Evolutionary conservation across 768 basidiomycete genomes (phyloP).

Genomic region (Neoboletus magnificus): DNA sequence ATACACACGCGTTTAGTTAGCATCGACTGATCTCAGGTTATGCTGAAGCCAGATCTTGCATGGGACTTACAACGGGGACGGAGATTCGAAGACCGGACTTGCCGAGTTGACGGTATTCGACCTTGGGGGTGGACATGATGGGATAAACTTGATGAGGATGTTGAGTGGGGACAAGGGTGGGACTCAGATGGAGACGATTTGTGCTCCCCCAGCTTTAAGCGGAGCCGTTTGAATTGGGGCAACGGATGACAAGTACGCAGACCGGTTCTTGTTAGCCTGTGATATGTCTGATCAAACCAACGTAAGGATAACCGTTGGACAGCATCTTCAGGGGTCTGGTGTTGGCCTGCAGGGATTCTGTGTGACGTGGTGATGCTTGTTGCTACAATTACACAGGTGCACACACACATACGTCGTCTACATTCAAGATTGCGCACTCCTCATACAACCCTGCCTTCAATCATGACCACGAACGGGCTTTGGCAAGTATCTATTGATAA

Average conservation of each 20-base stretch:
- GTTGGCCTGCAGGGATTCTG: not conserved
- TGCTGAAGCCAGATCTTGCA: not conserved
- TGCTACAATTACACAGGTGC: not conserved
- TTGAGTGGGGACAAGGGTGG: not conserved
- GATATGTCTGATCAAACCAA: no score
- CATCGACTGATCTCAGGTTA: not conserved
- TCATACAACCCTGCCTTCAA: not conserved
- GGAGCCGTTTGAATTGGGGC: not conserved
- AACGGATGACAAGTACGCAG: no score
- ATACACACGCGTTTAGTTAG: not conserved
- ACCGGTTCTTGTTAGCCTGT: no score
- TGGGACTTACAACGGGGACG: slow-evolving; percentile 31
- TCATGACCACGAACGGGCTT: slow-evolving; percentile 19
- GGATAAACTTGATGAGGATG: not conserved
- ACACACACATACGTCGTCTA: not conserved
- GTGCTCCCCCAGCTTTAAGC: not conserved
- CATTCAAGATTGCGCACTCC: not conserved
- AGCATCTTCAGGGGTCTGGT: no score
- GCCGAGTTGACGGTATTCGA: slow-evolving; percentile 32
- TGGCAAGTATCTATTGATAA: slow-evolving; percentile 12
- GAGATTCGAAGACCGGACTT: slow-evolving; percentile 34
- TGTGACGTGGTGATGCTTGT: no score
- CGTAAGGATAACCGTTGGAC: no score
- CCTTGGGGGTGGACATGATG: slow-evolving; percentile 14
- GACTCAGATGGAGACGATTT: not conserved